Conservation (phyloP, 2,329 filamentous ascomycete species). For the Penicillium corylophilum region DNA sequence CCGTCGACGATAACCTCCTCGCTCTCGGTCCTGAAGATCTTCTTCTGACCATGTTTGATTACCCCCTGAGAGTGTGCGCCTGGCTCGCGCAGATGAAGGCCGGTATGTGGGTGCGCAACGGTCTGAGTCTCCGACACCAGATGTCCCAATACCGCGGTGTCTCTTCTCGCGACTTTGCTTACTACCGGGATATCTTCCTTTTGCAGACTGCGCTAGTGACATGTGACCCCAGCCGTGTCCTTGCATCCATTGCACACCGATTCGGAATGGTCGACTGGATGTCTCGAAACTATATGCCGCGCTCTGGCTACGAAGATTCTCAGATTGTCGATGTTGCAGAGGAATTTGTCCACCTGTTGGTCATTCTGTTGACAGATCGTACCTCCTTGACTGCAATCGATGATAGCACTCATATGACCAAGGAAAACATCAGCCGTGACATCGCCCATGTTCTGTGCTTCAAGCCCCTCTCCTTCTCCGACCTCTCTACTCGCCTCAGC, state of each 20-base stretch:
- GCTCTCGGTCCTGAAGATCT: constrained; percentile 66
- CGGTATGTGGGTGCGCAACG: constrained; percentile 97
- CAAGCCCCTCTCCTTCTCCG: constrained; percentile 91
- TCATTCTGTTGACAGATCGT: constrained; percentile 86
- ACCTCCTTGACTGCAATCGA: constrained; percentile 61
- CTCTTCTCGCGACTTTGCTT: constrained; percentile 83
- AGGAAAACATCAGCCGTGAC: constrained; percentile 77
- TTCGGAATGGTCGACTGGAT: constrained; percentile 89
- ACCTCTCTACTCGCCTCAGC: constrained; percentile 79
- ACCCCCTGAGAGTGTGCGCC: constrained; percentile 85
- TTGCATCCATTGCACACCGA: constrained; percentile 86
- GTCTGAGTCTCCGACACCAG: constrained; percentile 91
- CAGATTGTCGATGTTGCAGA: constrained; percentile 93
- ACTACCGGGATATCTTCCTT: constrained; percentile 92
- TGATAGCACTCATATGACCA: constrained; percentile 52
- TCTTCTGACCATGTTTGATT: constrained; percentile 85
- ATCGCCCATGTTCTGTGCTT: constrained; percentile 94
- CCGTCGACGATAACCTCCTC: constrained; percentile 60
- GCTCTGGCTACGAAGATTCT: constrained; percentile 74
- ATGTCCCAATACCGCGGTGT: constrained; percentile 91
- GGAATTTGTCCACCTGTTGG: constrained; percentile 90
- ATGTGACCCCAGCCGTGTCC: constrained; percentile 76
- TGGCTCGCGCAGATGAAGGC: constrained; percentile 99
- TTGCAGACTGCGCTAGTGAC: constrained; percentile 87
- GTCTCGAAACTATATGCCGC: constrained; percentile 73